A percentile compares a stretch with the other conserved stretches of the same genome.
phyloP scores from a whole-genome alignment of 2,329 filamentous ascomycete species.

The Botrytis aclada region DNA sequence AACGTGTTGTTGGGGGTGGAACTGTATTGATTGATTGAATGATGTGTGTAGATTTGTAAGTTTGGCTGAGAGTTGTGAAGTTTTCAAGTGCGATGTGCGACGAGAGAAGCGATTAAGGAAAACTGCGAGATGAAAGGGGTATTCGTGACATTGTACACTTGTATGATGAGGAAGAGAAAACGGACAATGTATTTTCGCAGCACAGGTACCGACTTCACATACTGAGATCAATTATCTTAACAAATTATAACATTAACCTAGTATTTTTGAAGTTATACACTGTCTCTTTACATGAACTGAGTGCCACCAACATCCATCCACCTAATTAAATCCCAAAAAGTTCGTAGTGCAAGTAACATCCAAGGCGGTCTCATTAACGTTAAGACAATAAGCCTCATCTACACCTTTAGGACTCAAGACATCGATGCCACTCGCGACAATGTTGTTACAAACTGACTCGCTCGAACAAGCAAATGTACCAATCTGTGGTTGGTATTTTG shows the following conservation, averaged over 20 bases:
- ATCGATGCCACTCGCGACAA: slow-evolving; percentile 46
- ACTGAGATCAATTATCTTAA: background rate
- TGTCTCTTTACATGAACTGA: background rate
- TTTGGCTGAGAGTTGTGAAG: background rate
- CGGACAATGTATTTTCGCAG: too few relatives aligned
- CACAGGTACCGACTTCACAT: too few relatives aligned
- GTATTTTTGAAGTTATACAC: background rate
- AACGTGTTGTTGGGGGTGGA: background rate
- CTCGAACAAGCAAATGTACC: slow-evolving; percentile 49
- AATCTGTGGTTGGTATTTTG: slow-evolving; percentile 44
- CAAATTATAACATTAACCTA: slow-evolving; percentile 31
- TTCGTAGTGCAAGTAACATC: slow-evolving; percentile 39
- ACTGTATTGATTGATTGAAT: background rate
- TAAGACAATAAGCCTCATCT: slow-evolving; percentile 44
- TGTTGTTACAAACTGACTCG: slow-evolving; percentile 47
- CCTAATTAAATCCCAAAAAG: slow-evolving; percentile 34
- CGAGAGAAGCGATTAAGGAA: background rate
- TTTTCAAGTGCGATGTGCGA: background rate
- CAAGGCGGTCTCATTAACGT: slow-evolving; percentile 40
- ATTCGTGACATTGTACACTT: background rate
- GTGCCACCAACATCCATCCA: background rate
- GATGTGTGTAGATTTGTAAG: background rate
- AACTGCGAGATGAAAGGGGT: background rate
- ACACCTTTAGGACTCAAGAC: slow-evolving; percentile 48
- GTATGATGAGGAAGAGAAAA: too few relatives aligned